A percentile compares a stretch with the other conserved stretches of the same genome.
Conservation (phyloP, 345 rosid genomes). For the Moricandia arvensis region DNA sequence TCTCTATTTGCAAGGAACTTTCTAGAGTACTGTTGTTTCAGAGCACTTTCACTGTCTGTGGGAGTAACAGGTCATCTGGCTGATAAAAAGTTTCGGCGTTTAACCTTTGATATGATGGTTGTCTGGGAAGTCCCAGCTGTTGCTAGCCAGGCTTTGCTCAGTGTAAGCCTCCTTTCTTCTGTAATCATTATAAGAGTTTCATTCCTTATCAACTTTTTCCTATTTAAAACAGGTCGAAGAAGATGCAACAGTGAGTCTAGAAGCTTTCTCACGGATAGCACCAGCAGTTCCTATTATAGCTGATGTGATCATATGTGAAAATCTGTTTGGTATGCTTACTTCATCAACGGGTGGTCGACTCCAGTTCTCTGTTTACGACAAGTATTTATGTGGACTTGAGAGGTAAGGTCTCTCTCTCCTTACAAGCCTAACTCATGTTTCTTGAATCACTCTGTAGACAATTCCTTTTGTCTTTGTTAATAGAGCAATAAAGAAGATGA, state of each 20-base stretch:
- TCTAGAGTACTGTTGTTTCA: constrained; percentile 90
- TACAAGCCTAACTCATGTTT: constrained; percentile 1
- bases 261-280: constrained; percentile 87
- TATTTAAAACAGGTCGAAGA: constrained; percentile 60
- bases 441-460: neutral
- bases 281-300: constrained; percentile 87
- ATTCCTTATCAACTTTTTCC: constrained; percentile 9
- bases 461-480: constrained; percentile 13
- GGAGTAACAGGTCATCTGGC: constrained; percentile 68
- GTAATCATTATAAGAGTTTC: neutral
- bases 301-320: constrained; percentile 76
- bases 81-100: constrained; percentile 76
- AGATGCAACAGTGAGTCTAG: constrained; percentile 75
- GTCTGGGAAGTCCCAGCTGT: constrained; percentile 90
- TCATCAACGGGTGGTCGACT: constrained; percentile 66
- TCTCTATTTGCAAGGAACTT: constrained; percentile 79
- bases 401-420: constrained; percentile 46
- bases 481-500: constrained; percentile 84
- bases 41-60: constrained; percentile 69
- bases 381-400: constrained; percentile 73
- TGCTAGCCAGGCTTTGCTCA: constrained; percentile 55
- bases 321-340: constrained; percentile 77
- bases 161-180: constrained; percentile 42
- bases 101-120: constrained; percentile 90
- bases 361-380: constrained; percentile 72